A percentile compares a stretch with the other conserved stretches of the same genome.
Evolutionary conservation across 1,284 basidiomycete genomes (phyloP).

Genomic region (Hemileccinum hortonii): DNA sequence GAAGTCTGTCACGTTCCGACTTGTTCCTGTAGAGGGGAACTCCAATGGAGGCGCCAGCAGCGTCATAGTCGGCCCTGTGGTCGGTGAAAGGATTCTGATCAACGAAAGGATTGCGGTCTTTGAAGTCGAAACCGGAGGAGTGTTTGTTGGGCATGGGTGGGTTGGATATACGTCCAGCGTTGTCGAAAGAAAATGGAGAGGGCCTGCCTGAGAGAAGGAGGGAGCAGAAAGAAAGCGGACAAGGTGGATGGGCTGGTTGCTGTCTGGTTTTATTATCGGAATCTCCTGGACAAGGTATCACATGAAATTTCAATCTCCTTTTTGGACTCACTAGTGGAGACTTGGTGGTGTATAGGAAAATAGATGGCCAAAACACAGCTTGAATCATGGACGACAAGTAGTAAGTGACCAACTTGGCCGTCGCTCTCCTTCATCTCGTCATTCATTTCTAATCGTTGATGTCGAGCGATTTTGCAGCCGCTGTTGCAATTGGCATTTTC

Average conservation of each 20-base stretch:
- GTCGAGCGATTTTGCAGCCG: too few species aligned
- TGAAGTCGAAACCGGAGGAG: conserved; percentile 70
- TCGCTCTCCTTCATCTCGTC: too few species aligned
- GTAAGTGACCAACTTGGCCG: too few species aligned
- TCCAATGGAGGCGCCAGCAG: conserved; percentile 15
- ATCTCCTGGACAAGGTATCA: background rate
- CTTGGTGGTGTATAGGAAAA: too few species aligned
- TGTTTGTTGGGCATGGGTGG: conserved; percentile 43
- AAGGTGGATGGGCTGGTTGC: conserved; percentile 2
- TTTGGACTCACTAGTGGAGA: too few species aligned
- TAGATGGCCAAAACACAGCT: too few species aligned
- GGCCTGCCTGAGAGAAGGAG: conserved; percentile 51
- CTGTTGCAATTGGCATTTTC: too few species aligned
- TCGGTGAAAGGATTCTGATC: conserved; percentile 49
- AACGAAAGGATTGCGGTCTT: conserved; percentile 54
- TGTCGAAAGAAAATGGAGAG: conserved; percentile 37
- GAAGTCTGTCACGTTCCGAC: conserved; percentile 72
- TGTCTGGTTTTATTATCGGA: conserved; percentile 10
- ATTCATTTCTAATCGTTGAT: too few species aligned
- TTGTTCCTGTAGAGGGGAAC: conserved; percentile 71
- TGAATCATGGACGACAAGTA: too few species aligned
- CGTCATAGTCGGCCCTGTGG: conserved; percentile 19
- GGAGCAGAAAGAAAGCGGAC: conserved; percentile 11
- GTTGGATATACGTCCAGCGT: conserved; percentile 29
- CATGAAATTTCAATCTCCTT: too few species aligned